phyloP scores from a whole-genome alignment of 805 yeast species.

The Lachancea waltii region DNA sequence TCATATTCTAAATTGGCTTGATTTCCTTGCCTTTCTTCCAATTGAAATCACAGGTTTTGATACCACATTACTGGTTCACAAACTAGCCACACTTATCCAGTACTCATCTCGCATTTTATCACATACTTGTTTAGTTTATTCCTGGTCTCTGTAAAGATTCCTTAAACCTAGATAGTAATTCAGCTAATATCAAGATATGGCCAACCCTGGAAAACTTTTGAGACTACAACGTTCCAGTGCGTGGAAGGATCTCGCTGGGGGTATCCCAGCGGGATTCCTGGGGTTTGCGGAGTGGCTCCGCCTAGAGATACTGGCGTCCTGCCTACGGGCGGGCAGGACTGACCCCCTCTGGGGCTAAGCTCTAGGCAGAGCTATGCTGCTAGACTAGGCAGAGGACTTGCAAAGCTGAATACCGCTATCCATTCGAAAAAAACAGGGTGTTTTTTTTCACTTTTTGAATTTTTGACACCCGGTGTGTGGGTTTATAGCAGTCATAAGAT shows the following conservation, averaged over 20 bases:
- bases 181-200: neutral
- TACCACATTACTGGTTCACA: neutral
- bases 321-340: too few species aligned
- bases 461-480: neutral
- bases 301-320: too few species aligned
- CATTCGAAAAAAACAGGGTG: too few species aligned
- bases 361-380: neutral
- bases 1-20: neutral
- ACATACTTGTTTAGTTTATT: slow-evolving; percentile 10
- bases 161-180: neutral
- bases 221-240: neutral
- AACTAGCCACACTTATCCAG: too few species aligned
- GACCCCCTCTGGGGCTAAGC: too few species aligned
- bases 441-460: neutral
- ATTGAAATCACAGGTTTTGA: neutral
- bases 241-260: neutral
- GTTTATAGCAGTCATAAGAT: neutral
- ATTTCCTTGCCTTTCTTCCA: too few species aligned
- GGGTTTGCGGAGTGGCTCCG: neutral
- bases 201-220: slow-evolving; percentile 7
- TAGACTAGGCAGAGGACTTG: too few species aligned
- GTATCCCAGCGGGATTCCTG: neutral
- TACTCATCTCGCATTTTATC: neutral
- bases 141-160: slow-evolving; percentile 4
- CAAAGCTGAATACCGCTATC: too few species aligned